Percentiles rank a stretch among this genome's conserved stretches.
Conservation (phyloP, 768 basidiomycete genomes). For the Mycena alexandri region DNA sequence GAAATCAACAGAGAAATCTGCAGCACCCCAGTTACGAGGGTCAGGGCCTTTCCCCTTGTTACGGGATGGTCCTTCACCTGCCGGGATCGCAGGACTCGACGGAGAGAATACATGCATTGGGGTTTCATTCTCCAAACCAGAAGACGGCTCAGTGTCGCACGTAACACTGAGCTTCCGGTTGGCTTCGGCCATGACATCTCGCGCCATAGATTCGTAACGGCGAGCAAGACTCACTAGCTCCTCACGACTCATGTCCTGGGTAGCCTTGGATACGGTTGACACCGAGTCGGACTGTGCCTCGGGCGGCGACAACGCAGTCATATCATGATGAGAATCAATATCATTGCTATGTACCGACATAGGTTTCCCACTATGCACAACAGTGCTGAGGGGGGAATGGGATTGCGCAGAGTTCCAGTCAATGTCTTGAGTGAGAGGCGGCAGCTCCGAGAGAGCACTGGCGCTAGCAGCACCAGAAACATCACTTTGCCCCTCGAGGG, state of each 20-base stretch:
- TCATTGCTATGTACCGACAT: slow-evolving; percentile 2
- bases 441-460: not conserved
- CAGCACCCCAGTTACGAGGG: slow-evolving; percentile 25
- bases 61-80: slow-evolving; percentile 24
- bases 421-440: slow-evolving; percentile 1
- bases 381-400: slow-evolving; percentile 1
- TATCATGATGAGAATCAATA: not conserved
- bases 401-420: not conserved
- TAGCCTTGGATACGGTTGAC: slow-evolving; percentile 16
- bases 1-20: not conserved
- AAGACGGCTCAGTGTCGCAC: not conserved
- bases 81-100: slow-evolving; percentile 15
- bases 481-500: not conserved
- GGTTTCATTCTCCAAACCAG: not conserved
- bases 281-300: not conserved
- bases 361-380: not conserved
- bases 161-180: slow-evolving; percentile 6
- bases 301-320: not conserved
- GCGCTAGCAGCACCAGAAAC: not conserved
- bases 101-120: not conserved
- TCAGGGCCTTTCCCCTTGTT: slow-evolving; percentile 23
- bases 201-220: slow-evolving; percentile 17
- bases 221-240: slow-evolving; percentile 15
- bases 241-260: slow-evolving; percentile 10
- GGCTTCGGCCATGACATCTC: slow-evolving; percentile 15